Evolutionary conservation across 768 basidiomycete genomes (phyloP).

Genomic region (Lactifluus hygrophoroides): DNA sequence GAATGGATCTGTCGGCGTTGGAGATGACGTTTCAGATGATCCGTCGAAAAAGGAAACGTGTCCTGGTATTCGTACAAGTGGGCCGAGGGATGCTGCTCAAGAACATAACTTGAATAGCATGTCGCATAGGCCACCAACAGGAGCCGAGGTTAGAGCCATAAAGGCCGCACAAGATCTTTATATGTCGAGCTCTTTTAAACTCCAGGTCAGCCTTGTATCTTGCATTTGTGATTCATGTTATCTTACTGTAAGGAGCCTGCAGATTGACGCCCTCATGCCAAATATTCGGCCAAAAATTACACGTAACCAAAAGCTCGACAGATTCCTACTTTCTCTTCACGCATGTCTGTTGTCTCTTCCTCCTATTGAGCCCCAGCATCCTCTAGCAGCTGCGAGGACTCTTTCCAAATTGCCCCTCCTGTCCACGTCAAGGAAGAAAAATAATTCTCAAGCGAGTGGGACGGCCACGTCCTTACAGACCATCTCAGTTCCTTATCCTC

Average conservation of each 20-base stretch:
- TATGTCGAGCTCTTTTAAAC: slow-evolving; percentile 72
- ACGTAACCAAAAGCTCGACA: slow-evolving; percentile 49
- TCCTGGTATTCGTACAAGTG: neutral
- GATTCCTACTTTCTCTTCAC: slow-evolving; percentile 62
- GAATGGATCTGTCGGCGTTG: neutral
- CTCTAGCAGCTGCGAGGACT: slow-evolving; percentile 51
- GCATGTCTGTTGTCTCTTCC: slow-evolving; percentile 53
- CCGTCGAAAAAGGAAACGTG: neutral
- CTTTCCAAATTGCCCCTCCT: slow-evolving; percentile 39
- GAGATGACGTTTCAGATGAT: neutral
- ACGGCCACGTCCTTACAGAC: neutral
- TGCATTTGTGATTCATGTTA: neutral
- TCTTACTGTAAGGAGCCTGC: slow-evolving; percentile 10
- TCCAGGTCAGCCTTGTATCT: slow-evolving; percentile 47
- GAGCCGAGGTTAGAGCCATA: slow-evolving; percentile 60
- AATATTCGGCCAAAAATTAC: slow-evolving; percentile 62
- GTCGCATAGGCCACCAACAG: slow-evolving; percentile 48
- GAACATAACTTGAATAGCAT: slow-evolving; percentile 2
- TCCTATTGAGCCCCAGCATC: slow-evolving; percentile 49
- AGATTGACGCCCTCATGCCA: slow-evolving; percentile 78
- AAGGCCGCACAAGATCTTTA: slow-evolving; percentile 70
- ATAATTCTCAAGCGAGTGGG: neutral
- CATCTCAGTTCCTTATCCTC: slow-evolving; percentile 57
- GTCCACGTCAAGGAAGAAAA: neutral
- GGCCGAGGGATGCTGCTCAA: neutral